Conservation (phyloP, 2,329 filamentous ascomycete genomes). For the Fusarium oxysporum region DNA sequence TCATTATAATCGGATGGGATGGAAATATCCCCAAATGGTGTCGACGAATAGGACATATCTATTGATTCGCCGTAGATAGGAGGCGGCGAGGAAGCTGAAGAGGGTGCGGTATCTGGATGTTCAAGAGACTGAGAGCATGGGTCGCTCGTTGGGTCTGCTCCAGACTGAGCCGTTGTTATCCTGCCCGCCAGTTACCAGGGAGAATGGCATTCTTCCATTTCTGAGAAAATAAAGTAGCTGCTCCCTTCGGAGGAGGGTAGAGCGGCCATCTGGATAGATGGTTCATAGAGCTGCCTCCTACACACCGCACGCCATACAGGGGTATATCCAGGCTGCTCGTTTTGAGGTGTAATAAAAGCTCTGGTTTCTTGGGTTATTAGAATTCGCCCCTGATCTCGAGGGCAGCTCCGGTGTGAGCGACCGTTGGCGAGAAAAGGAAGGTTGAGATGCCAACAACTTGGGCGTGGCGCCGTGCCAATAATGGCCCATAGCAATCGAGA, state of each 20-base stretch:
- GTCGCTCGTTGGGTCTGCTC: too few relatives aligned
- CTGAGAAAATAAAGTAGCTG: too few relatives aligned
- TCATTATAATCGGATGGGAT: background rate
- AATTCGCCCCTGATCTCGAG: background rate
- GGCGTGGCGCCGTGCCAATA: background rate
- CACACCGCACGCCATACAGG: too few relatives aligned
- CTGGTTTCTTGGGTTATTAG: background rate
- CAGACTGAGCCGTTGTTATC: too few relatives aligned
- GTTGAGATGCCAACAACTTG: background rate
- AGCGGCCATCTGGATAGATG: too few relatives aligned
- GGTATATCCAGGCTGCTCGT: constrained; percentile 4
- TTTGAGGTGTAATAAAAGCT: background rate
- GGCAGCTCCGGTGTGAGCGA: background rate
- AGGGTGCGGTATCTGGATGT: too few relatives aligned
- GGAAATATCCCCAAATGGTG: background rate
- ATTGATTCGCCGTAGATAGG: background rate
- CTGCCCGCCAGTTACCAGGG: too few relatives aligned
- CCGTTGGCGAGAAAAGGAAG: background rate
- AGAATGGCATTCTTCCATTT: too few relatives aligned
- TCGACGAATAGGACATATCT: background rate
- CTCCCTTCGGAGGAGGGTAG: too few relatives aligned
- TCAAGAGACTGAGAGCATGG: too few relatives aligned
- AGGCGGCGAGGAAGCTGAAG: too few relatives aligned
- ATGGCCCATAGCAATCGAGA: background rate
- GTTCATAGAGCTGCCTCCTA: too few relatives aligned